Base-by-base conservation (phyloP, 805 yeast genomes). In the Wickerhamomyces bisporus region DNA sequence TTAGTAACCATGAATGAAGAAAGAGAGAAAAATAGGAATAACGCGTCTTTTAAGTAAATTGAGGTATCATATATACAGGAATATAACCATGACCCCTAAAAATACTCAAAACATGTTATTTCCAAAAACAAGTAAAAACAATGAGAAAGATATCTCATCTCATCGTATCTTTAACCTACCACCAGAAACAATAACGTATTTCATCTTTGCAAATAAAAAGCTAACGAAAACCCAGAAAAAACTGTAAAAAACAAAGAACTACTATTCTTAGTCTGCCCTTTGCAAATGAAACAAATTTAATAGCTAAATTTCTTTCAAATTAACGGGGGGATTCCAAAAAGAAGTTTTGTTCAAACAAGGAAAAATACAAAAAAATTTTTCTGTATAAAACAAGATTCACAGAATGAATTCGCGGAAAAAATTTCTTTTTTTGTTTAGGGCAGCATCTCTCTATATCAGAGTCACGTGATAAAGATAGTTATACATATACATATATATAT, bases 141-240 rank as follows among this genome's bases (percentile, higher is more conserved):
- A 25, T 25, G 14, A 8, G 13, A 25, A 25, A 12, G n/a, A 14
- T 6, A 14, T 25, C n/a, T 25, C 6, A 20, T 10, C 3, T 20
- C 7, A 5, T 13, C 25, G 13, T 8, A 2, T 10, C 7, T 6
- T 15, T 14, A 19, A 43, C 49, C 24, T 26, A 45, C 98, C 98
- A 64, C 98, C 98, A 42, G 98, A 89, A 33, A 93, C 98, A 57
- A 93, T 94, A 57, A 93, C 98, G 96, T 88, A 93, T 68, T 93
- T 93, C 98, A 93, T 91, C 39, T 40, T 65, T 4, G 20, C 10
- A 11, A 4, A 5, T 19, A 13, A 13, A 4, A 7, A 13, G n/a
- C 14, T n/a, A 11, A 12, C 5, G 7, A 19, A 13, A 18, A 13
- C 13, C 12, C 17, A 6, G 13, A 27, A 23, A 25, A 32, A 30